A percentile compares a stretch with the other conserved stretches of the same genome.
Evolutionary conservation across 257 asterid genomes (phyloP).

Genomic region (Capsicum pubescens): DNA sequence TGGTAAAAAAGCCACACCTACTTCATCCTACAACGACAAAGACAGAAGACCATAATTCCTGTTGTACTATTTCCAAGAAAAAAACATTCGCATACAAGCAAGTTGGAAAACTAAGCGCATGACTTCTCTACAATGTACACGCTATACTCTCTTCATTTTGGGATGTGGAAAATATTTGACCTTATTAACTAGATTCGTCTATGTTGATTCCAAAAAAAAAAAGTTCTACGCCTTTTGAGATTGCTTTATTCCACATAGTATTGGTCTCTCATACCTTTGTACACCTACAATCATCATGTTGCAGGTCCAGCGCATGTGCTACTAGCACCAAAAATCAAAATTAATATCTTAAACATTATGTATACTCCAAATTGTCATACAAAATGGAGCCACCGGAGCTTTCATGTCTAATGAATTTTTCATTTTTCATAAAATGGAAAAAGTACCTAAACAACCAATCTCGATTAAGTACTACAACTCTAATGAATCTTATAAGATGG

Average conservation of each 20-base stretch:
- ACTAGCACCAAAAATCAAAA: background rate
- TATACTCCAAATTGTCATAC: background rate
- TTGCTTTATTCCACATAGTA: background rate
- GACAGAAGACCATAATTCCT: background rate
- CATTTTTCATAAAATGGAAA: background rate
- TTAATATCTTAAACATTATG: background rate
- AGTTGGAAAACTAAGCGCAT: background rate
- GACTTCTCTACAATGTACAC: background rate
- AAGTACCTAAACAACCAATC: constrained; percentile 44
- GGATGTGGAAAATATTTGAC: background rate
- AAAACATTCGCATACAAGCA: background rate
- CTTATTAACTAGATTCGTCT: background rate
- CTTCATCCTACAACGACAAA: background rate
- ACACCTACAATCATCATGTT: constrained; percentile 10
- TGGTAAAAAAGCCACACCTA: background rate
- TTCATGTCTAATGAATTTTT: background rate
- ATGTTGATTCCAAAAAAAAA: background rate
- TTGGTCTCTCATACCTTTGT: background rate
- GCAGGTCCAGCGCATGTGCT: background rate
- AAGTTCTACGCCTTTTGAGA: background rate
- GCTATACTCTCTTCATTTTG: background rate
- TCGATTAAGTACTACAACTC: background rate
- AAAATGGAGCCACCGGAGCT: background rate
- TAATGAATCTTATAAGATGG: background rate
- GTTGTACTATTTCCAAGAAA: background rate